Base-by-base conservation (phyloP, 2,329 filamentous ascomycete species). In the Tolypocladium paradoxum region DNA sequence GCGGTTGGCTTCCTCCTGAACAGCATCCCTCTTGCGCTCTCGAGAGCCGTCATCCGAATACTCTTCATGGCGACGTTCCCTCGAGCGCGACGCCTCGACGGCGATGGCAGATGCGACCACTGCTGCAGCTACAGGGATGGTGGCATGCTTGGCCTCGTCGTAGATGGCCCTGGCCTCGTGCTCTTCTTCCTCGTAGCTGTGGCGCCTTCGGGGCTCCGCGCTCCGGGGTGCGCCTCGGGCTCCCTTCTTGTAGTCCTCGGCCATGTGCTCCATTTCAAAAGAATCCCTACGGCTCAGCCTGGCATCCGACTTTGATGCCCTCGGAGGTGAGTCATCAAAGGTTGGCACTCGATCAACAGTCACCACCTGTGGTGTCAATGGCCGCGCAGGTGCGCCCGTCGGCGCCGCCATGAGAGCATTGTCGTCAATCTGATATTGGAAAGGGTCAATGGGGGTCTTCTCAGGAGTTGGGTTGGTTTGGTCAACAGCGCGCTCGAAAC, bases 1-100 rank as follows among this genome's bases (percentile, higher is more conserved):
- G 53, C 72, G 70, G 61, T 85, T 73, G 33, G 81, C 82, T 56
- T 80, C 75, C 57, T 81, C 78, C 63, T 79, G 78, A 22, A 84
- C 70, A 14, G 64, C 57, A 54, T 81, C 57, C 53, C 61, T 60
- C 54, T 54, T 58, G 38, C 63, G 60, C 43, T 67, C 66, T n/a
- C 60, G 62, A n/a, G 69, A 70, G 37, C 61, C 63, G 45, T 66
- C 62, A 24, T 69, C 60, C 24, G 68, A 57, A 53, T 69, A 60
- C 47, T 68, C 59, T 53, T 64, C 61, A 54, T 65, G 60, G 40
- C 57, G 58, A 36, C 66, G 64, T 50, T 68, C 64, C 56, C 65
- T 60, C 12, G 68, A 65, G 31, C 65, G 68, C 49, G 69, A 65
- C 50, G 73, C 70, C 38, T 73, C 69, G 6, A 74, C 66, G 6